Evolutionary conservation across 768 basidiomycete species (phyloP).

Genomic region (Suillus sp.): DNA sequence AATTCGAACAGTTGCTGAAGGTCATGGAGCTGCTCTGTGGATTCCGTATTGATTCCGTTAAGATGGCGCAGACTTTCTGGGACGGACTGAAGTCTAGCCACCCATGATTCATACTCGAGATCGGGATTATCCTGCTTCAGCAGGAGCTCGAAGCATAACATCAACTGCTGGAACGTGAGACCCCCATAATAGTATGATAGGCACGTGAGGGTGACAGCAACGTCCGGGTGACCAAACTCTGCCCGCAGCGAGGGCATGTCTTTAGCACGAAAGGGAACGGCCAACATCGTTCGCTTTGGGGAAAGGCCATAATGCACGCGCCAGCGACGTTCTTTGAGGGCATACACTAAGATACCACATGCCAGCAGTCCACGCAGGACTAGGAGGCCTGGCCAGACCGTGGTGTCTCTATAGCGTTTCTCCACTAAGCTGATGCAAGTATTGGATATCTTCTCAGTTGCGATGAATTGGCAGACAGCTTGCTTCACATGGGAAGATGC

Average conservation of each 20-base stretch:
- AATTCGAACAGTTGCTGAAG: slow-evolving; percentile 33
- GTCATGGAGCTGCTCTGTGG: slow-evolving; percentile 25
- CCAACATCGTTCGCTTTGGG: slow-evolving; percentile 34
- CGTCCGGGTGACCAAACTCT: slow-evolving; percentile 43
- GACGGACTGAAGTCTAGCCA: slow-evolving; percentile 20
- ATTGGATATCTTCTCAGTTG: slow-evolving; percentile 7
- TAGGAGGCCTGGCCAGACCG: slow-evolving; percentile 28
- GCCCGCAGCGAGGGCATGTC: slow-evolving; percentile 39
- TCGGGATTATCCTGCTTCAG: slow-evolving; percentile 34
- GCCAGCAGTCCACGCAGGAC: slow-evolving; percentile 39
- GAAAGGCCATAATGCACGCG: slow-evolving; percentile 42
- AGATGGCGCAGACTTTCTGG: slow-evolving; percentile 23
- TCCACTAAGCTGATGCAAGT: slow-evolving; percentile 13
- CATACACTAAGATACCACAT: slow-evolving; percentile 33
- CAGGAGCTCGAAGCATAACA: slow-evolving; percentile 30
- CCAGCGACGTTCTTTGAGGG: slow-evolving; percentile 39
- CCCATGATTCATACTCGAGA: slow-evolving; percentile 36
- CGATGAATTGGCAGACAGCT: slow-evolving; percentile 29
- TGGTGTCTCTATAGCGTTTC: slow-evolving; percentile 2
- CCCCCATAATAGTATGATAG: slow-evolving; percentile 41
- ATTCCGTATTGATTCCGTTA: slow-evolving; percentile 32
- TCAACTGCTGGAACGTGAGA: slow-evolving; percentile 33
- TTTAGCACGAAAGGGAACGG: slow-evolving; percentile 42
- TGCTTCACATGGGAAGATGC: slow-evolving; percentile 1
- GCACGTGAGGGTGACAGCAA: slow-evolving; percentile 38